Evolutionary conservation across 2,329 filamentous ascomycete genomes (phyloP), one percentile per base, ranked within the genome.

Genomic region (Colletotrichum tofieldiae): DNA sequence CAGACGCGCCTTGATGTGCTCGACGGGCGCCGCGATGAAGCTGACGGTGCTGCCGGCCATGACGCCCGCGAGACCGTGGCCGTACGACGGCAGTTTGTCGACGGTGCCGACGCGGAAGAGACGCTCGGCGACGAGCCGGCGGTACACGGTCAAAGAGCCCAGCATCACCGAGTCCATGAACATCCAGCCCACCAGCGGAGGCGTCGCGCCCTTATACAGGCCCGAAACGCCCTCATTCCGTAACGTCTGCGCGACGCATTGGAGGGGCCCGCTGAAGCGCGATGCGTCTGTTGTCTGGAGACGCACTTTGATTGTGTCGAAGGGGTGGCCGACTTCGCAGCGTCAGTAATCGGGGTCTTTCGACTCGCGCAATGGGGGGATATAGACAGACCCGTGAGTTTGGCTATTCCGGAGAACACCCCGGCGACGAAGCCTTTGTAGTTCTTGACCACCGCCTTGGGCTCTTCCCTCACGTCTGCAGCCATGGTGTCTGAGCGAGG

Each of bases 341-440:
- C 12, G 47, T 72, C 60, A 71, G 65, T 41, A 41, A 29, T 14
- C 8, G 29, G 29, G 9, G 39, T 6, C 20, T 14, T 26, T 45
- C 43, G 52, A 18, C 4, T 45, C 9, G 32, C 29, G 18, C 9
- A 37, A 9, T 35, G 26, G 29, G n/a, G n/a, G 16, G 12, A 11
- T 9, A 16, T 49, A 26, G 37, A 67, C 35, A 12, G 29, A 65
- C 94, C 94, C 78, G 90, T 91, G 70, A 98, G 85, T 84, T 98
- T 98, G 71, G 95, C 92, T 78, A 98, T 93, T 32, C 96, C 96
- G 47, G 94, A 97, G 80, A 98, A 98, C 8, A 98, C 91, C n/a
- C 96, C 96, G 0, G 94, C 96, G 37, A 98, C 94, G 80, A 98
- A 99, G n/a, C 96, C 96, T 78, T 94, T 95, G 86, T 98, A 98